Evolutionary conservation across 2,329 filamentous ascomycete genomes (phyloP).

Genomic region (Ophiostoma sp.): DNA sequence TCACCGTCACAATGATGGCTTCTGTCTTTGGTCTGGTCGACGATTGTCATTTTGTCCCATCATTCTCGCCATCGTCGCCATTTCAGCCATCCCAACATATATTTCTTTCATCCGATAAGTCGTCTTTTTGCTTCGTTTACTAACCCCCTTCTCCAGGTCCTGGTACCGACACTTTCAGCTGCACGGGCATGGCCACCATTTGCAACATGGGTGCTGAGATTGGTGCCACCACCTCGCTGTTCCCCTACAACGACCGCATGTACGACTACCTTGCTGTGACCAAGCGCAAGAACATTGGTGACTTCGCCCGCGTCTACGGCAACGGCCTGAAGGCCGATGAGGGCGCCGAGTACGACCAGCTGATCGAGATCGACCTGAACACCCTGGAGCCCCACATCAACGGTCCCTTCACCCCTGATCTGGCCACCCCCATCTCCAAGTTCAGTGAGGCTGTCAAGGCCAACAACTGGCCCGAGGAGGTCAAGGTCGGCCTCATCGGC

Average conservation of each 20-base stretch:
- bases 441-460: constrained; percentile 92
- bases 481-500: constrained; percentile 95
- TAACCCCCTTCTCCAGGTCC: constrained; percentile 43
- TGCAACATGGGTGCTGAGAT: constrained; percentile 71
- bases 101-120: background rate
- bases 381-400: constrained; percentile 98
- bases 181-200: constrained; percentile 86
- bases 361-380: constrained; percentile 93
- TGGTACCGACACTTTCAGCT: constrained; percentile 71
- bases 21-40: too few species aligned
- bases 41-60: too few species aligned
- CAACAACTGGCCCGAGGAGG: constrained; percentile 93
- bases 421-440: constrained; percentile 96
- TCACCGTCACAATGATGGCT: too few species aligned
- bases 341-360: constrained; percentile 90
- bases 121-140: background rate
- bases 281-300: constrained; percentile 85
- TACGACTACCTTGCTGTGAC: constrained; percentile 92
- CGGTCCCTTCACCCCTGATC: constrained; percentile 96
- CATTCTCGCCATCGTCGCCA: too few species aligned
- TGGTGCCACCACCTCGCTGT: constrained; percentile 86
- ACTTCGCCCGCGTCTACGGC: constrained; percentile 82
- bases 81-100: background rate
- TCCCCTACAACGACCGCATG: constrained; percentile 98
- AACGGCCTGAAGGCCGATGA: constrained; percentile 84